These are phyloP conservation scores for Oryza officinalis DNA, from an alignment of 176 grass and related monocot species.

Conservation along the genomic window DNA sequence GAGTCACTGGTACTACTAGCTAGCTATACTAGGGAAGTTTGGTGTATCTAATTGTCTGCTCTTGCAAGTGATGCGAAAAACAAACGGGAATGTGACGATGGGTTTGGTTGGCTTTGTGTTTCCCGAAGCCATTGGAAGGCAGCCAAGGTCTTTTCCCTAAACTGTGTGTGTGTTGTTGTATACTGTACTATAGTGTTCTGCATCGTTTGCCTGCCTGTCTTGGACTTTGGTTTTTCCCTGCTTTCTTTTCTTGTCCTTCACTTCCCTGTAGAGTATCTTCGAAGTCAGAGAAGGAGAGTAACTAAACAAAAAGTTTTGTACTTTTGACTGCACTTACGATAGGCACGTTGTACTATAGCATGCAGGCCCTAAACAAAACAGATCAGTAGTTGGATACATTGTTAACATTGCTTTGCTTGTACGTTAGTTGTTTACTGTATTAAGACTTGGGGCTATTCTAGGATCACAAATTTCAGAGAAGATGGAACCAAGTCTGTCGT, in stretches of 20 bases:
- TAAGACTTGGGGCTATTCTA: not conserved
- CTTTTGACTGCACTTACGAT: constrained; percentile 38
- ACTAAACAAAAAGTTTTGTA: constrained; percentile 25
- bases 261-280: constrained; percentile 16
- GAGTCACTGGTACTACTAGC: too few relatives aligned
- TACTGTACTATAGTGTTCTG: not conserved
- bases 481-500: not conserved
- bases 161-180: not conserved
- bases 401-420: constrained; percentile 28
- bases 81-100: not conserved
- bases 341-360: not conserved
- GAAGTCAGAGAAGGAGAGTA: constrained; percentile 13
- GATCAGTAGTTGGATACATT: not conserved
- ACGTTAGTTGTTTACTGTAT: constrained; percentile 13
- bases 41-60: not conserved
- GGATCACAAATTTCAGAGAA: not conserved
- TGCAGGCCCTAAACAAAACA: constrained; percentile 30
- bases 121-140: constrained; percentile 39
- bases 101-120: constrained; percentile 34
- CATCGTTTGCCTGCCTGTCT: not conserved
- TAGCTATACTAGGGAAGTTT: not conserved
- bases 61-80: constrained; percentile 20
- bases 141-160: not conserved
- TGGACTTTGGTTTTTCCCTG: not conserved
- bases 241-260: not conserved